phyloP scores from a whole-genome alignment of 805 yeast genomes.

The Schwanniomyces pseudopolymorphus region DNA sequence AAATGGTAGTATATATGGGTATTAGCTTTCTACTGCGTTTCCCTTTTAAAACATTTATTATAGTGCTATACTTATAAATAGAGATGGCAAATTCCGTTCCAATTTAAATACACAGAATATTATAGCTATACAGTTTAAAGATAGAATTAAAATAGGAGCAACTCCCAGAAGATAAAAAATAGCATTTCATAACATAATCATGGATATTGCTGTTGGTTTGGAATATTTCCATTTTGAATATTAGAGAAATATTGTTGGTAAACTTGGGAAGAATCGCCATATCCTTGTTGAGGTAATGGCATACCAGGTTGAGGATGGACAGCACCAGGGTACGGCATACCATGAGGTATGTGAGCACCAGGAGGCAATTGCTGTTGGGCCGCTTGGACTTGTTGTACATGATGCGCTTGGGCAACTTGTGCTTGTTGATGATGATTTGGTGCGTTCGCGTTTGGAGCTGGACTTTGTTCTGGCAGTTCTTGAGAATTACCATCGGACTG shows the following conservation, averaged over 20 bases:
- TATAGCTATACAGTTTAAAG: background rate
- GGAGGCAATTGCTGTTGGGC: constrained; percentile 40
- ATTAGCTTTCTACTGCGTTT: too few species aligned
- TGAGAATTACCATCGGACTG: constrained; percentile 49
- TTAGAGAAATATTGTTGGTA: constrained; percentile 64
- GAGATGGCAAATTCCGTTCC: background rate
- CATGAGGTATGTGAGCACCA: constrained; percentile 41
- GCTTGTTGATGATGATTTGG: constrained; percentile 19
- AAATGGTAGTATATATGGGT: too few species aligned
- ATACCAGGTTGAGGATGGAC: constrained; percentile 40
- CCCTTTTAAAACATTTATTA: background rate
- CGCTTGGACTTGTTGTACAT: constrained; percentile 25
- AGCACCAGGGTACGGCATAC: constrained; percentile 45
- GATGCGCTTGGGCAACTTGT: constrained; percentile 18
- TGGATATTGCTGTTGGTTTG: constrained; percentile 57
- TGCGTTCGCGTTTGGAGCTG: constrained; percentile 24
- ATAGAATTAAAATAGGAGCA: background rate
- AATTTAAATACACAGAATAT: background rate
- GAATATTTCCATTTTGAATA: constrained; percentile 49
- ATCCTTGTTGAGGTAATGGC: constrained; percentile 47
- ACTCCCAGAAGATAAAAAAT: background rate
- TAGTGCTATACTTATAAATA: background rate
- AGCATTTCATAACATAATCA: constrained; percentile 16
- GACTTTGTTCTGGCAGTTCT: constrained; percentile 41
- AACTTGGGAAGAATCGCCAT: constrained; percentile 55